phyloP scores from a whole-genome alignment of 1,139 yeast species.

The Kodamaea arcana region DNA sequence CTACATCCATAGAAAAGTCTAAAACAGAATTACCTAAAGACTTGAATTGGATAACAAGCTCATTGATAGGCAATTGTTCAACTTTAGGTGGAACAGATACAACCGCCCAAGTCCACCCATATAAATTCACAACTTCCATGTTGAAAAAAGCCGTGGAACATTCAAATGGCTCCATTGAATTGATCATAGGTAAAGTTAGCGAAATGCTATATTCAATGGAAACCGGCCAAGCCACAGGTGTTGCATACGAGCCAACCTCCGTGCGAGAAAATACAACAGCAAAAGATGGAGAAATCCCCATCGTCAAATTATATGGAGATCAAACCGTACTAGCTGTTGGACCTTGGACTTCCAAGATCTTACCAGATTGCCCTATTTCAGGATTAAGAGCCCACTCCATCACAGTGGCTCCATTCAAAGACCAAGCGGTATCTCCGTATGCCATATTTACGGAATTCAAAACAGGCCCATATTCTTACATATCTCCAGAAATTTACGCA shows the following conservation, averaged over 20 bases:
- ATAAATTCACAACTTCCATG: slow-evolving; percentile 79
- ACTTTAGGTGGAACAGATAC: slow-evolving; percentile 80
- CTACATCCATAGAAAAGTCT: slow-evolving; percentile 4
- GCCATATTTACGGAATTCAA: slow-evolving; percentile 92
- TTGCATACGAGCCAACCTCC: slow-evolving; percentile 56
- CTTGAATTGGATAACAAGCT: slow-evolving; percentile 75
- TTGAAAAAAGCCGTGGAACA: slow-evolving; percentile 73
- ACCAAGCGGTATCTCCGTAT: slow-evolving; percentile 75
- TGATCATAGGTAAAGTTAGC: slow-evolving; percentile 79
- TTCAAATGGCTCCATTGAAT: slow-evolving; percentile 71
- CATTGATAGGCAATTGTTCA: slow-evolving; percentile 69
- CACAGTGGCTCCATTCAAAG: slow-evolving; percentile 75
- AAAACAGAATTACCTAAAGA: slow-evolving; percentile 55
- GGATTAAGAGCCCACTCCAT: slow-evolving; percentile 94
- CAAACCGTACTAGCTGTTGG: slow-evolving; percentile 85
- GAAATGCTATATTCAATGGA: slow-evolving; percentile 61
- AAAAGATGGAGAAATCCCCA: slow-evolving; percentile 3
- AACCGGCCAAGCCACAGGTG: slow-evolving; percentile 63
- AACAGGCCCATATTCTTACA: slow-evolving; percentile 59
- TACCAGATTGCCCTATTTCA: slow-evolving; percentile 89
- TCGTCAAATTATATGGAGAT: slow-evolving; percentile 54
- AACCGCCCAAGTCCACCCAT: slow-evolving; percentile 97
- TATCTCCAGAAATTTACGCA: slow-evolving; percentile 92
- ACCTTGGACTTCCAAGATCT: slow-evolving; percentile 90
- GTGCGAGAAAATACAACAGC: slow-evolving; percentile 15